A percentile compares a stretch with the other conserved stretches of the same genome.
These are phyloP conservation scores for Musa troglodytarum DNA, from an alignment of 176 grass and related monocot species.

Conservation along the genomic window DNA sequence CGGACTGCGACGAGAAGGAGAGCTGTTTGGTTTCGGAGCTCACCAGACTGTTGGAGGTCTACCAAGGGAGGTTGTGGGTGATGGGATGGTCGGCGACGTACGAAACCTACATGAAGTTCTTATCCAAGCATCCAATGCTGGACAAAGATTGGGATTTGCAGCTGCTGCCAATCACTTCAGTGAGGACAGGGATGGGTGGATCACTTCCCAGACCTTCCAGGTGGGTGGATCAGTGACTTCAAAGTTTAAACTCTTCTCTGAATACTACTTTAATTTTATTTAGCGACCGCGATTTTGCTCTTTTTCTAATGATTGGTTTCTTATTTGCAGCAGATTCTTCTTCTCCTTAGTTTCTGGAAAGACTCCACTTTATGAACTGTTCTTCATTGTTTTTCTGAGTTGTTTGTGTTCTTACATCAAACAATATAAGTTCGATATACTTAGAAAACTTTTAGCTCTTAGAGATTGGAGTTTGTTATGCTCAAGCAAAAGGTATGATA, in stretches of 20 bases:
- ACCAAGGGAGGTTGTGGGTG: constrained; percentile 42
- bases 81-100: constrained; percentile 91
- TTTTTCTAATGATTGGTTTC: neutral
- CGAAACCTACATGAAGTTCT: constrained; percentile 84
- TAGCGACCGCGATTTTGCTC: neutral
- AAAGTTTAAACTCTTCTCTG: neutral
- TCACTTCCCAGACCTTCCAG: constrained; percentile 45
- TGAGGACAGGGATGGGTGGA: constrained; percentile 14
- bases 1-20: constrained; percentile 30
- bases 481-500: neutral
- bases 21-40: constrained; percentile 53
- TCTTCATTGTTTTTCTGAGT: neutral
- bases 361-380: too few species aligned
- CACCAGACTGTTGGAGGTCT: constrained; percentile 59
- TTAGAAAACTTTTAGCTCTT: neutral
- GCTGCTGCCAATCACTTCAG: constrained; percentile 70
- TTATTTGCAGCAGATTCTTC: neutral
- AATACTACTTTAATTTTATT: neutral
- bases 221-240: constrained; percentile 4
- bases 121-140: constrained; percentile 76
- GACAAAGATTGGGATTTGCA: constrained; percentile 93
- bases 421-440: neutral
- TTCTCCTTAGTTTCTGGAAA: too few species aligned
- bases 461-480: neutral
- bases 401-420: neutral